phyloP scores from a whole-genome alignment of 2,329 filamentous ascomycete genomes.

The Aciculosporium take region DNA sequence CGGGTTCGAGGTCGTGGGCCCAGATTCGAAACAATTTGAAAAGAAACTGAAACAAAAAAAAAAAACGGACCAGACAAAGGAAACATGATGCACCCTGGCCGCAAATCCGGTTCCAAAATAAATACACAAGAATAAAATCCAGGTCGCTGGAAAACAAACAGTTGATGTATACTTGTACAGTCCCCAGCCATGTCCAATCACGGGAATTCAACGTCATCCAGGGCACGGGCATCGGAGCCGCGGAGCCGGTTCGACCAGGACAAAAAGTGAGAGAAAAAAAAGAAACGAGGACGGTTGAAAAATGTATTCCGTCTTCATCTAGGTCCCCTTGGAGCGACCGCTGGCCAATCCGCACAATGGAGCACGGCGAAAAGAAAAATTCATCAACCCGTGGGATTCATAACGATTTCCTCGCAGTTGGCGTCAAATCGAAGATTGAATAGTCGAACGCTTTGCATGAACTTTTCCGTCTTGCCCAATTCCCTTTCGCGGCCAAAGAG shows the following conservation, averaged over 20 bases:
- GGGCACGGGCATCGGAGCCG: not conserved
- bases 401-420: slow-evolving; percentile 84
- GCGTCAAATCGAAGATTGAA: slow-evolving; percentile 93
- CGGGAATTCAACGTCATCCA: slow-evolving; percentile 1
- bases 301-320: not conserved
- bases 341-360: not conserved
- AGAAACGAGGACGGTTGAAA: not conserved
- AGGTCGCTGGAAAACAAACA: slow-evolving; percentile 4
- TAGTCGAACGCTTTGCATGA: slow-evolving; percentile 76
- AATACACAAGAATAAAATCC: slow-evolving; percentile 6
- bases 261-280: not conserved
- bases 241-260: not conserved
- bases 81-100: not conserved
- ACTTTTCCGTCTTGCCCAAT: slow-evolving; percentile 75
- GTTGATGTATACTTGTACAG: slow-evolving; percentile 5
- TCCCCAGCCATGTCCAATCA: slow-evolving; percentile 6
- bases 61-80: not conserved
- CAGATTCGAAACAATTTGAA: not conserved
- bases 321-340: not conserved
- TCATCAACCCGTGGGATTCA: slow-evolving; percentile 39
- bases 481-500: slow-evolving; percentile 88
- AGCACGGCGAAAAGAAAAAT: no score
- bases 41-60: not conserved
- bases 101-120: not conserved
- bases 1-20: slow-evolving; percentile 8